Conservation (phyloP, 139 green algal genomes). For the Picochlorum sp. region DNA sequence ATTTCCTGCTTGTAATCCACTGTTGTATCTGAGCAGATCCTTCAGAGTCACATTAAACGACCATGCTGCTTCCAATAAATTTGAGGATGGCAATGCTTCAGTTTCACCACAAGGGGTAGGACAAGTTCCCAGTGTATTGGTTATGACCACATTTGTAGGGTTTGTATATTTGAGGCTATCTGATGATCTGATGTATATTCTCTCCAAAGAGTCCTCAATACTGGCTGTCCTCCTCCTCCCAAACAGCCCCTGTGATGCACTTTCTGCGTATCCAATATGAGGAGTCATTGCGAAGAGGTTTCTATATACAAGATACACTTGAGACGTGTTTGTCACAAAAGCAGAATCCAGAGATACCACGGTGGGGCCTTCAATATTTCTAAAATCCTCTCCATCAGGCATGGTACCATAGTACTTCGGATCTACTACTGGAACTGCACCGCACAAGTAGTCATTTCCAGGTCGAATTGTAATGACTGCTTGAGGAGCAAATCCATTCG, state of each 20-base stretch:
- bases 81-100: conserved; percentile 10
- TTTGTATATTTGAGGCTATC: background rate
- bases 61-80: conserved; percentile 19
- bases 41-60: conserved; percentile 19
- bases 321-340: background rate
- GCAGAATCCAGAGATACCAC: background rate
- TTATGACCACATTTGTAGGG: conserved; percentile 16
- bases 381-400: background rate
- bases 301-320: conserved; percentile 19
- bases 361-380: background rate
- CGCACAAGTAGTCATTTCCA: conserved; percentile 6
- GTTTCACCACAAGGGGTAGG: conserved; percentile 10
- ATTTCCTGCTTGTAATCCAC: background rate
- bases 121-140: conserved; percentile 27
- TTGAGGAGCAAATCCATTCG: conserved; percentile 1
- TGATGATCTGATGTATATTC: background rate
- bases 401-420: background rate
- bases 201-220: no score
- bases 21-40: conserved; percentile 19
- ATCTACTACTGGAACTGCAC: conserved; percentile 10
- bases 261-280: no score
- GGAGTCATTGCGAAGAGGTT: background rate
- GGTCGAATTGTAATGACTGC: conserved; percentile 4
- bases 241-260: no score
- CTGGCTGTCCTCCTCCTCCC: no score